Percentiles rank a stretch among this genome's conserved stretches.
phyloP scores from a whole-genome alignment of 164 flowering plant species.

The Annona cherimola region DNA sequence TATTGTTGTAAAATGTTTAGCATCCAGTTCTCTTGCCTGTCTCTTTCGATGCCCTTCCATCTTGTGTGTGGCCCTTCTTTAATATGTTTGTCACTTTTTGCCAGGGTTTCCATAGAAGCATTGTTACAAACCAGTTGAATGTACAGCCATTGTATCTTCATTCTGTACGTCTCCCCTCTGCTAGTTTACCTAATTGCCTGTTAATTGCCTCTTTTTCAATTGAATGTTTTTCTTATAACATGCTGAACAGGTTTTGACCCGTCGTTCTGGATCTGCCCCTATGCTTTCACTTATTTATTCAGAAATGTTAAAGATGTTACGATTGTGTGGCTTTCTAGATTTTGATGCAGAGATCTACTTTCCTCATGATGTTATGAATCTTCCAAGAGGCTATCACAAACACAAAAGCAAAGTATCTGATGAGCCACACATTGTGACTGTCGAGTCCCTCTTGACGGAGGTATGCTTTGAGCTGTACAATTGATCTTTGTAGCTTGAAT shows the following conservation, averaged over 20 bases:
- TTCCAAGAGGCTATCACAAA: constrained; percentile 71
- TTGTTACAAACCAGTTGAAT: constrained; percentile 25
- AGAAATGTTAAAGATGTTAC: constrained; percentile 73
- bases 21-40: not conserved
- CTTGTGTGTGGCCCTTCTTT: not conserved
- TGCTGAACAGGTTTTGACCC: constrained; percentile 66
- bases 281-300: constrained; percentile 76
- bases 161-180: constrained; percentile 34
- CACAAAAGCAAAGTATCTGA: constrained; percentile 70
- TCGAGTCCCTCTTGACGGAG: constrained; percentile 54
- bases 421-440: constrained; percentile 62
- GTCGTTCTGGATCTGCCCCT: constrained; percentile 69
- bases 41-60: not conserved
- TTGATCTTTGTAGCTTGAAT: not conserved
- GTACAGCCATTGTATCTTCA: constrained; percentile 69
- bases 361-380: constrained; percentile 55
- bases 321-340: constrained; percentile 55
- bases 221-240: constrained; percentile 1
- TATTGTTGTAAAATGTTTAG: not conserved
- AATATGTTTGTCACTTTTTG: constrained; percentile 2
- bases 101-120: constrained; percentile 64
- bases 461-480: constrained; percentile 21
- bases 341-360: constrained; percentile 76
- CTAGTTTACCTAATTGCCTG: not conserved
- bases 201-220: not conserved